Evolutionary conservation across 176 grass and related monocot species (phyloP), one percentile per base, ranked within the genome.

Genomic region (Carex scoparia): DNA sequence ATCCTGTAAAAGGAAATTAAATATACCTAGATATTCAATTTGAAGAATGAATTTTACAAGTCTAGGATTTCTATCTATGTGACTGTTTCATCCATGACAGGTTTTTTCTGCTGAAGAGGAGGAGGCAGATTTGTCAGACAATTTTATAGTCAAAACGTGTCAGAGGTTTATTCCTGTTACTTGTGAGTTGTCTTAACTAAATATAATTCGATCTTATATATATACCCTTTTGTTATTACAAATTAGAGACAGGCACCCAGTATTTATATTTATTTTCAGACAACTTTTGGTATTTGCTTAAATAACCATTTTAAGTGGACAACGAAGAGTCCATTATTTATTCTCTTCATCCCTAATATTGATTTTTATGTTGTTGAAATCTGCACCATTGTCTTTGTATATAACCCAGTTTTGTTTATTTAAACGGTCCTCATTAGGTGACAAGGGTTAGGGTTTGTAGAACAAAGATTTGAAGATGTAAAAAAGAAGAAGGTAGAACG

Each of bases 71-170:
- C 30, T 49, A 46, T 73, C n/a, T 56, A 18, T 8, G 79, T 82
- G 86, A 68, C 57, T 65, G 69, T 19, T 86, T 87, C 55, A 56
- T 89, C 27, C 58, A 81, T 88, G 78, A 73, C 91, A 99, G 96
- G 60, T 99, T 74, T 95, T 99, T 94, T 79, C 91, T 92, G 61
- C 81, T 78, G 88, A 94, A 79, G 93, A 94, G 31, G 91, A 91
- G 11, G 93, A 99, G 79, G 90, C 93, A 78, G 96, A 99, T 86
- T 87, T 99, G 71, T 88, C 93, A 55, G 90, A 95, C 59, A 99
- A 99, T 84, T 99, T 99, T 88, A 95, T 99, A 88, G 93, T 99
- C 65, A 99, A 99, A 89, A 91, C 88, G 72, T 98, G 96, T 72
- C 93, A 91, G 89, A 95, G 89, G 57, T 93, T 99, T 86, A 99